Evolutionary conservation across 352 stramenopile genomes (phyloP).

Genomic region (Lagenidium giganteum): DNA sequence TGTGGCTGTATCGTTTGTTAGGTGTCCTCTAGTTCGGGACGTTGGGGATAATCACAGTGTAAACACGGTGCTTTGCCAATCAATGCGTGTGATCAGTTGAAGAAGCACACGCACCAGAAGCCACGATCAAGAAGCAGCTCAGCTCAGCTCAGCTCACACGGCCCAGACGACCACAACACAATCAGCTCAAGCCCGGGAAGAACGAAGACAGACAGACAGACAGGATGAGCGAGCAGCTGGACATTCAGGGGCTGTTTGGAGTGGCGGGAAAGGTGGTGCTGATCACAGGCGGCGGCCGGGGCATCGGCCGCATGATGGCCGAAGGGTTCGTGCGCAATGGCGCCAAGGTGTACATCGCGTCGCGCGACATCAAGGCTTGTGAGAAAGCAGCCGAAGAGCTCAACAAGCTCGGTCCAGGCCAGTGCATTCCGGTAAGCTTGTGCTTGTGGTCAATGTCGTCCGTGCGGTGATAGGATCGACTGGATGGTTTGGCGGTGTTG

Average conservation of each 20-base stretch:
- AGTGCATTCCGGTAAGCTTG: conserved; percentile 49
- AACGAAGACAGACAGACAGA: no score
- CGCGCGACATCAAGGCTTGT: conserved; percentile 80
- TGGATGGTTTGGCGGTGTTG: neutral
- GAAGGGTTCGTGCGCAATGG: conserved; percentile 89
- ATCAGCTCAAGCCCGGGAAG: no score
- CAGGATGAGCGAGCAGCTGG: no score
- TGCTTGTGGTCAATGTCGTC: neutral
- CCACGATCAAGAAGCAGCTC: no score
- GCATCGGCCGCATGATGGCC: conserved; percentile 96
- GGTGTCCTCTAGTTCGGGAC: no score
- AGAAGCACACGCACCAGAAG: no score
- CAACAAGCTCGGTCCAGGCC: conserved; percentile 45
- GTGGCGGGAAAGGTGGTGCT: conserved; percentile 82
- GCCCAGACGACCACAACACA: no score
- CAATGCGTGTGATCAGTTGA: no score
- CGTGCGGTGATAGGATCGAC: neutral
- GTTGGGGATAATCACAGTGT: no score
- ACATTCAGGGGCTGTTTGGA: conserved; percentile 45
- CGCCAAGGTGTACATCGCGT: conserved; percentile 92
- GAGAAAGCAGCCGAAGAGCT: conserved; percentile 57
- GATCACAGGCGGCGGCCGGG: conserved; percentile 90
- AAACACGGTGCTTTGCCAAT: no score
- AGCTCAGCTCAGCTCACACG: no score
- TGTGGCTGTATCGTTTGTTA: no score